Evolutionary conservation across 805 yeast genomes (phyloP), one percentile per base, ranked within the genome.

Genomic region (Wilhelminamyces savonicus): DNA sequence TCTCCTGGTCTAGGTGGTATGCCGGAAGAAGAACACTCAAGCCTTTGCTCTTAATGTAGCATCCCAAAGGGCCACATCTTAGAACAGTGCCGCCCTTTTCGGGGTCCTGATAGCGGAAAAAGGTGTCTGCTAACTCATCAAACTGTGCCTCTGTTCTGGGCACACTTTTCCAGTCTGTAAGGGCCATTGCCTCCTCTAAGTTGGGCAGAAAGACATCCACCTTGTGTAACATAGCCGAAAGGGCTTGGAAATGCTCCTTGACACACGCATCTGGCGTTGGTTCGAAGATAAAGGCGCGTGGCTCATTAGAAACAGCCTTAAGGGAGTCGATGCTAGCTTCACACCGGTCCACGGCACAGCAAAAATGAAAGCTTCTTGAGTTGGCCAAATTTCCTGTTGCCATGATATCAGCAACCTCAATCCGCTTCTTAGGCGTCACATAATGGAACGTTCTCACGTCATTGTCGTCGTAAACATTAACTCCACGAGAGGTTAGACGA

Each of bases 211-310:
- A 62, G 0, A 84, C 66, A 30, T 76, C 75, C 2, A 82, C 64
- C 4, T 58, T 37, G 7, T 55, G 47, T 12, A 81, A 49, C 6
- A 71, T 57, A 2, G 46, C 46, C 0, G 54, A 46, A 22, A 75
- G 52, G 3, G 19, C 26, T 1, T 20, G 29, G 16, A 43, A 43
- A 34, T 74, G 66, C 20, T 66, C 78, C 2, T 76, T 69, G 0
- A 46, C 51, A 50, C 95, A 84, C 13, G 71, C 71, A 35, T 77
- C 82, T 1, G 97, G 97, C 6, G 82, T 71, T 0, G 97, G 96
- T 54, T 88, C 97, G 78, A 87, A 90, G 0, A 82, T 69, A 31
- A 75, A 63, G 2, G 62, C 42, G n/a, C 76, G 73, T 2, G 20
- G 10, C 10, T 25, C 13, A 31, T 31, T 10, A 27, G n/a, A 21